Evolutionary conservation across 177 flowering plant species (phyloP), one percentile per base, ranked within the genome.

Genomic region (Vitis hybrid): DNA sequence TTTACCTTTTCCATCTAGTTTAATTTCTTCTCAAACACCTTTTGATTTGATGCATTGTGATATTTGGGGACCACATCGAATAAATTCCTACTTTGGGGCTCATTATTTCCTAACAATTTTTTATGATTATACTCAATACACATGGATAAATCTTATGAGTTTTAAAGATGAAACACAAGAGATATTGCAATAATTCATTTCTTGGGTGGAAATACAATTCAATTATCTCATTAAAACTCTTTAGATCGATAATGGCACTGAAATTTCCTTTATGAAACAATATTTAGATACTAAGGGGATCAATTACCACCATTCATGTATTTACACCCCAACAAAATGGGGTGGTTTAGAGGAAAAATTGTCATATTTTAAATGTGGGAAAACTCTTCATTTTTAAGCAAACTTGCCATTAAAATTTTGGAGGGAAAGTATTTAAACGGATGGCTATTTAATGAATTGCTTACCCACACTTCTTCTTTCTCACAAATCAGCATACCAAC

Each of bases 21-120:
- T 20, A 4, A 55, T 17, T 55, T 9, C 11, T 2, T 3, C 61
- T 11, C 1, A 0, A 11, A 5, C 0, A 13, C 4, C 54, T 52
- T 78, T 78, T 75, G 75, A 78, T 18, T 63, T 76, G 4, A 38
- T 76, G 2, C 78, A 82, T 55, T 56, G 58, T 65, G 80, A 76
- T 52, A 64, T 75, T 17, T 78, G 76, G 66, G 75, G 76, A 1
- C 59, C 71, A 3, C 66, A 64, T 57, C 1, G 19, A 3, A 47
- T 28, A 4, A 14, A 47, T 1, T 51, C 73, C 2, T 3, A 18
- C 62, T 20, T 22, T 22, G 78, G 80, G 2, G 65, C 56, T 0
- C 28, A 28, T 18, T 73, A 76, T 73, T 70, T 81, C 52, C 17
- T 78, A 1, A 73, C 80, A 3, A 68, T 79, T 54, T 69, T 79